Base-by-base conservation (phyloP, 2,329 filamentous ascomycete genomes). In the Ceratocystis cacaofunesta region DNA sequence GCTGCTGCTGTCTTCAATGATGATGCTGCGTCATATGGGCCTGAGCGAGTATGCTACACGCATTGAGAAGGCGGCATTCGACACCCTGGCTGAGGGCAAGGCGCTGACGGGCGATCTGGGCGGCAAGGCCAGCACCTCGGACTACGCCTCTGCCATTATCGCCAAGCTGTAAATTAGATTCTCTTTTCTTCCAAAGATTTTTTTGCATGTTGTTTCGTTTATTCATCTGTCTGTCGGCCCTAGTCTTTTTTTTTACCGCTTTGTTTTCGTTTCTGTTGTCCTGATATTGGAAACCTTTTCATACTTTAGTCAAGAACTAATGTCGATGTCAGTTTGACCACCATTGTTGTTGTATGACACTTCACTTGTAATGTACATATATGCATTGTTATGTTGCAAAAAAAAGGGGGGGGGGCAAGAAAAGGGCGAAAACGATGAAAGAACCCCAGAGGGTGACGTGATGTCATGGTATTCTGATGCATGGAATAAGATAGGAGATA, bases 11-110 rank as follows among this genome's bases (percentile, higher is more conserved):
- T 90, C 85, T 77, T 95, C 89, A 76, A 94, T 97, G 81, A 97
- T 99, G 94, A 97, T 99, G 94, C 80, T 99, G 83, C 87, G 94
- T 78, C 94, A 99, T 80, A 97, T 99, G 92, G 86, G 89, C 73
- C 83, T 99, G 70, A 86, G 80, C 76, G 82, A 90, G 69, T 86
- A 97, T 76, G 94, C 94, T 71, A 77, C 81, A 76, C 86, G 85
- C 76, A 97, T 99, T 74, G 90, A 97, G 83, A 88, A 85, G 78
- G 94, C 94, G 70, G 95, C 92, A 74, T 97, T 99, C 77, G 89
- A 89, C 76, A 95, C 92, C 68, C 84, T 99, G 70, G 88, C 91
- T 68, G 92, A 99, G 83, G 94, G 94, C 80, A 96, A 96, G 87
- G 81, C 85, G 69, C 85, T 99, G 77, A 99, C 94, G 43, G 92